Evolutionary conservation across 768 basidiomycete genomes (phyloP).

Genomic region (Trichaptum fuscoviolaceum): DNA sequence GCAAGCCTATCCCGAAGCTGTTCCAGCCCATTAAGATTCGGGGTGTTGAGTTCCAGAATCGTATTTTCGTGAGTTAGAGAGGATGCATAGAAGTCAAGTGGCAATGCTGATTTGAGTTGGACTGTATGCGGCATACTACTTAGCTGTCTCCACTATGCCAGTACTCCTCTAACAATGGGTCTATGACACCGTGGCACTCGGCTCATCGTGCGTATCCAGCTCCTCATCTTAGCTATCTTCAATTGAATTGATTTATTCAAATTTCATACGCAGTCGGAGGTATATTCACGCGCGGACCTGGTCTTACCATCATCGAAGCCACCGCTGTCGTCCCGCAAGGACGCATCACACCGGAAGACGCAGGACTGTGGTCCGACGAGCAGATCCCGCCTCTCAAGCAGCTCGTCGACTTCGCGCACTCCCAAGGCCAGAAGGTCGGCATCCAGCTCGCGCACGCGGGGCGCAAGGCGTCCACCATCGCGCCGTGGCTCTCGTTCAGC

Average conservation of each 20-base stretch:
- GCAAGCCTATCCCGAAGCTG: slow-evolving; percentile 34
- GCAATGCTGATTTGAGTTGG: not conserved
- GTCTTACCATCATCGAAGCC: slow-evolving; percentile 60
- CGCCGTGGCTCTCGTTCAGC: slow-evolving; percentile 52
- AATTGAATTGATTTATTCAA: not conserved
- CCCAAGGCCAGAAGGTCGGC: slow-evolving; percentile 61
- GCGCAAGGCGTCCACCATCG: slow-evolving; percentile 61
- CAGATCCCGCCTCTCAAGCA: slow-evolving; percentile 43
- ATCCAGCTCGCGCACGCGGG: slow-evolving; percentile 78
- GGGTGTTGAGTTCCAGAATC: slow-evolving; percentile 47
- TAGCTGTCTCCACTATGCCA: not conserved
- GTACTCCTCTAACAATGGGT: slow-evolving; percentile 48
- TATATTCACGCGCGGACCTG: slow-evolving; percentile 49
- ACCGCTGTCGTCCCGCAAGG: slow-evolving; percentile 56
- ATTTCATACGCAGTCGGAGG: slow-evolving; percentile 38
- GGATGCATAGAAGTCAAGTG: slow-evolving; percentile 28
- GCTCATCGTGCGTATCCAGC: slow-evolving; percentile 33
- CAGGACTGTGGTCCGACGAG: slow-evolving; percentile 58
- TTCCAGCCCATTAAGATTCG: slow-evolving; percentile 55
- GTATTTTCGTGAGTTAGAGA: slow-evolving; percentile 42
- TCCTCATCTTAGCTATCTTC: not conserved
- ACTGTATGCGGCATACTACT: slow-evolving; percentile 9
- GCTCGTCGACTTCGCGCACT: slow-evolving; percentile 68
- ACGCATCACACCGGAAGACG: slow-evolving; percentile 62
- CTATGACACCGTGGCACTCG: slow-evolving; percentile 50